These are phyloP conservation scores for Exophiala mesophila DNA, from an alignment of 2,329 filamentous ascomycete species.

Conservation along the genomic window DNA sequence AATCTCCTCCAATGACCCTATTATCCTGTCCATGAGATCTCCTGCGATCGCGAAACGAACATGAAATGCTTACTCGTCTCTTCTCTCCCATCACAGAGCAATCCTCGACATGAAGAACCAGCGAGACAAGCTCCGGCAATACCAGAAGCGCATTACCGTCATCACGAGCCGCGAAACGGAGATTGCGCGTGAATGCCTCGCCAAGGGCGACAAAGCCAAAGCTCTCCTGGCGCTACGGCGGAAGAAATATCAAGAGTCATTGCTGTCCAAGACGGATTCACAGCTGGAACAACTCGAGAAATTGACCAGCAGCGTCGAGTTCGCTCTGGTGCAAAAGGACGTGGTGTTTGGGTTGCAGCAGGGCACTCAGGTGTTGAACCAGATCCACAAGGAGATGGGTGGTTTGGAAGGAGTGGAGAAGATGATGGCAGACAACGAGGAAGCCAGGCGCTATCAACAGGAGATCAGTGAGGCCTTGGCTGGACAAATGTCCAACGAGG, in stretches of 20 bases:
- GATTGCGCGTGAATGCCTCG: slow-evolving; percentile 77
- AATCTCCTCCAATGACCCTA: no score
- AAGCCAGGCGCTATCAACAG: slow-evolving; percentile 90
- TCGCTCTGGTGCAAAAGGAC: slow-evolving; percentile 94
- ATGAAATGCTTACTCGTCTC: no score
- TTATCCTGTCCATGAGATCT: no score
- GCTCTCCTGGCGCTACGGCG: slow-evolving; percentile 83
- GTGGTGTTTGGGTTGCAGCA: slow-evolving; percentile 88
- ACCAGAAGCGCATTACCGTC: slow-evolving; percentile 82
- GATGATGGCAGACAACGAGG: slow-evolving; percentile 85
- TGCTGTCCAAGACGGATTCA: slow-evolving; percentile 81
- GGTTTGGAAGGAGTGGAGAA: slow-evolving; percentile 91
- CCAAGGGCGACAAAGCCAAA: slow-evolving; percentile 69
- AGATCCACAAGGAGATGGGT: slow-evolving; percentile 94
- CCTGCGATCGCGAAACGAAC: no score
- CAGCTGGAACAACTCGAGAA: slow-evolving; percentile 93
- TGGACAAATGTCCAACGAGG: slow-evolving; percentile 82
- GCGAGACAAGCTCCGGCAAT: slow-evolving; percentile 94
- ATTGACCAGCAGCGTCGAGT: slow-evolving; percentile 84
- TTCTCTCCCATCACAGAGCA: slow-evolving; percentile 57
- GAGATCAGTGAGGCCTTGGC: slow-evolving; percentile 90
- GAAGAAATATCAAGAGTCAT: slow-evolving; percentile 94
- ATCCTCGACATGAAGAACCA: slow-evolving; percentile 97
- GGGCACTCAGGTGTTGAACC: slow-evolving; percentile 80
- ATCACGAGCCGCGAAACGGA: slow-evolving; percentile 84